These are phyloP conservation scores for Fusarium sp. DNA, from an alignment of 2,329 filamentous ascomycete genomes.

Conservation along the genomic window DNA sequence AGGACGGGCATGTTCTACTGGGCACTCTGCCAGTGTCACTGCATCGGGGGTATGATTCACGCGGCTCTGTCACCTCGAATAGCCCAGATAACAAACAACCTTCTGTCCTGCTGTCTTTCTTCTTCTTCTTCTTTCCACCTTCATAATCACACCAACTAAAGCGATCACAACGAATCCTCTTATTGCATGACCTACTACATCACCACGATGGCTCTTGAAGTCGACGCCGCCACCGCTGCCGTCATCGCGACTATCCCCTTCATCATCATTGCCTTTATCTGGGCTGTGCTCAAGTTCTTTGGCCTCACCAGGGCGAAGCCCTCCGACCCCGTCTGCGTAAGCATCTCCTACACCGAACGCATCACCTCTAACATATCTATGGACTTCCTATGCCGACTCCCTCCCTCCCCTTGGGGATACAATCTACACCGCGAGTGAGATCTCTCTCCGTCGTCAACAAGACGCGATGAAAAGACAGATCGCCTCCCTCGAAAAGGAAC, in stretches of 20 bases:
- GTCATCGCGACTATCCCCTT: no score
- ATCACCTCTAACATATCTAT: background rate
- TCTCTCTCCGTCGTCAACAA: background rate
- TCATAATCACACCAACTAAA: background rate
- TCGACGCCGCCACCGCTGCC: no score
- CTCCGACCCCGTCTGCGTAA: rapidly evolving
- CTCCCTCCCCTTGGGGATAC: rapidly evolving
- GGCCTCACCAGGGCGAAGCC: no score
- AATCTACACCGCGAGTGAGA: background rate
- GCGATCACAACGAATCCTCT: background rate
- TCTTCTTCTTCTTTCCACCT: background rate
- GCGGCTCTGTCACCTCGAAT: rapidly evolving
- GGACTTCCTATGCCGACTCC: rapidly evolving
- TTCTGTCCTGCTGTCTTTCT: background rate
- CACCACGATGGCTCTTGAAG: background rate
- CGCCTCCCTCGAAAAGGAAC: background rate
- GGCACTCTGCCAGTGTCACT: background rate
- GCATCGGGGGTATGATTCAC: background rate
- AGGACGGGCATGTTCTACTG: background rate
- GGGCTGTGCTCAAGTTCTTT: background rate
- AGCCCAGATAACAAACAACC: background rate
- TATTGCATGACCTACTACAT: no score
- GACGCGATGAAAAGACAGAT: background rate
- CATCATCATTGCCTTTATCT: background rate
- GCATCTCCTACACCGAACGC: rapidly evolving